These are phyloP conservation scores for Leccinum truebloodii DNA, from an alignment of 768 basidiomycete species.

Conservation along the genomic window DNA sequence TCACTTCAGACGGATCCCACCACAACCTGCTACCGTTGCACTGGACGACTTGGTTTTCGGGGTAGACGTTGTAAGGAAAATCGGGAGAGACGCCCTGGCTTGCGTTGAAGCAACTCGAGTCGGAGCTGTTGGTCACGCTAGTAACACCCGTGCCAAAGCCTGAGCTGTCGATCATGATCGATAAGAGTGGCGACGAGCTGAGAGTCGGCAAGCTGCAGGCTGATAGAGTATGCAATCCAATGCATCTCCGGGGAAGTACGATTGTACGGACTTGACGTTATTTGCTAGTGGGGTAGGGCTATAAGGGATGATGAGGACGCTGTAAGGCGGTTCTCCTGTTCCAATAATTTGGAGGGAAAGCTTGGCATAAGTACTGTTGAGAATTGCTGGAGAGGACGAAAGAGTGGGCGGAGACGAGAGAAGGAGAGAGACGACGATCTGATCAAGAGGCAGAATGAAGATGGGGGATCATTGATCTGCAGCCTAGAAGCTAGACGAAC, in stretches of 20 bases:
- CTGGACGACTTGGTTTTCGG: conserved; percentile 63
- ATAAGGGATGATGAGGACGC: no score
- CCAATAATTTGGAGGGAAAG: no score
- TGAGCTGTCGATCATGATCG: conserved; percentile 47
- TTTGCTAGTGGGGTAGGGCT: no score
- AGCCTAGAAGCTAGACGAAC: no score
- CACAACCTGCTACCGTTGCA: conserved; percentile 36
- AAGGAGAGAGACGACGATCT: conserved; percentile 18
- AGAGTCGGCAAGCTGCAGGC: no score
- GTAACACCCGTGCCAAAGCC: conserved; percentile 70
- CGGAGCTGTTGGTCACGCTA: conserved; percentile 49
- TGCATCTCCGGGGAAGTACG: no score
- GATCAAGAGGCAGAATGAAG: no score
- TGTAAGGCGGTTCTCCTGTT: no score
- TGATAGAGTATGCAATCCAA: no score
- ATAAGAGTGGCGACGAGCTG: no score
- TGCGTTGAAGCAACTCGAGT: conserved; percentile 62
- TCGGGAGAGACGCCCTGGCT: conserved; percentile 31
- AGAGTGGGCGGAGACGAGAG: conserved; percentile 40
- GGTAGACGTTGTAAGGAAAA: conserved; percentile 58
- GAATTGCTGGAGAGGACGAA: conserved; percentile 49
- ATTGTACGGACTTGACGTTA: no score
- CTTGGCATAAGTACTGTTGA: conserved; percentile 51
- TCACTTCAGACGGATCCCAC: conserved; percentile 54
- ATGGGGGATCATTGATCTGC: no score